Evolutionary conservation across 805 yeast species (phyloP), one percentile per base, ranked within the genome.

Genomic region (Wickerhamomyces subpelliculosus): DNA sequence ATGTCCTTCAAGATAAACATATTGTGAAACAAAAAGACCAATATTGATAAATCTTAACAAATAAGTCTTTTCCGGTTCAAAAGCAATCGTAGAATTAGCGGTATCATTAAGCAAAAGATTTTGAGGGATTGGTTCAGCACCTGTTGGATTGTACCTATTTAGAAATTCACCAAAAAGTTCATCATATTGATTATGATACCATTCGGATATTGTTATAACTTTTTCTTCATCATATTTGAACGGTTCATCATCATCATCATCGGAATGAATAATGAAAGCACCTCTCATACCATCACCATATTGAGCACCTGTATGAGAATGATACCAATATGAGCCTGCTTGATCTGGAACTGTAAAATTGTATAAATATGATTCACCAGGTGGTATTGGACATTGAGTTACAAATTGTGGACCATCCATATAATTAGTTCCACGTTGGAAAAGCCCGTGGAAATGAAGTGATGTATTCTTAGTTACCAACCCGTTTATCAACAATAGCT

Each of bases 351-450:
- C 80, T 2, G 83, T 77, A 51, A 84, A 83, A 59, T 83, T 82
- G 60, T 84, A 84, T 32, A 78, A 56, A 54, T 69, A 72, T 2
- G 86, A 73, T 47, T 74, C 75, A 22, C 83, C 84, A 8, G 83
- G 79, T 30, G 76, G 71, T 43, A 84, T 79, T 25, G 90, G 90
- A 62, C 90, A 84, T 55, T 84, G 90, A 5, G 88, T 79, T 11
- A 84, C 80, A 71, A 73, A 72, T 52, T 78, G 80, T 3, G 93
- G 88, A 11, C 94, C 94, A 57, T 84, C 94, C 86, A 80, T 80
- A 35, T 65, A 67, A 46, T 57, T 60, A 8, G 78, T 58, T 4
- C 81, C 80, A 42, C 72, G 70, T 64, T 79, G 85, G 58, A 79
- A 76, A 49, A 84, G 53, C 5, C 94, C 94, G 54, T 84, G 94